phyloP scores from a whole-genome alignment of 192 early-diverging fungal species.

The Ambispora gerdemannii region DNA sequence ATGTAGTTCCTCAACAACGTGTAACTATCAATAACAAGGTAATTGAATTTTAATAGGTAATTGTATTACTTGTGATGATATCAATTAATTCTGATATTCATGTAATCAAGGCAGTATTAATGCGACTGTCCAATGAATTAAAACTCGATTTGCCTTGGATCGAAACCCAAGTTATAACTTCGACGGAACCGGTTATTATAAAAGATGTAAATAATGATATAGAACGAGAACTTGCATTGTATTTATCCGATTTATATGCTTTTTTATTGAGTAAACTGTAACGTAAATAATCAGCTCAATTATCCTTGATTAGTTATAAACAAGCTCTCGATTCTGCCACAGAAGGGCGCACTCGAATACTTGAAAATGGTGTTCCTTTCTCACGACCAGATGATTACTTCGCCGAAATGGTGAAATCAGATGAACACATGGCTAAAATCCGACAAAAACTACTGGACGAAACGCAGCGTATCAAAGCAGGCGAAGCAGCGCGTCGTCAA shows the following conservation, averaged over 20 bases:
- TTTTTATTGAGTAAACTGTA: too few relatives aligned
- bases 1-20: constrained; percentile 32
- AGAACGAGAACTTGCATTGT: constrained; percentile 87
- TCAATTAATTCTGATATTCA: constrained; percentile 12
- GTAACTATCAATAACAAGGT: constrained; percentile 36
- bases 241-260: background rate
- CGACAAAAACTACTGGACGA: constrained; percentile 86
- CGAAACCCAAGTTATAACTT: constrained; percentile 65
- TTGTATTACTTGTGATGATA: background rate
- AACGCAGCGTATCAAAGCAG: constrained; percentile 68
- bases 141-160: constrained; percentile 66
- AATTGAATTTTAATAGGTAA: constrained; percentile 2
- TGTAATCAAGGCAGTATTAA: constrained; percentile 51
- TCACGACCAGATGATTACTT: constrained; percentile 91
- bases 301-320: constrained; percentile 62
- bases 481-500: constrained; percentile 82
- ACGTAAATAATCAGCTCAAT: too few relatives aligned
- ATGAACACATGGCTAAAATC: constrained; percentile 90
- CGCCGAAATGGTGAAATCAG: constrained; percentile 98
- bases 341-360: constrained; percentile 59
- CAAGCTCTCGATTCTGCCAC: constrained; percentile 82
- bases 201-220: constrained; percentile 82
- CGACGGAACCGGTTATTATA: constrained; percentile 46
- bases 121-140: constrained; percentile 56
- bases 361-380: constrained; percentile 69